Percentiles rank a stretch among this genome's conserved stretches.
Conservation (phyloP, 352 stramenopile species). For the Phytophthora pini region DNA sequence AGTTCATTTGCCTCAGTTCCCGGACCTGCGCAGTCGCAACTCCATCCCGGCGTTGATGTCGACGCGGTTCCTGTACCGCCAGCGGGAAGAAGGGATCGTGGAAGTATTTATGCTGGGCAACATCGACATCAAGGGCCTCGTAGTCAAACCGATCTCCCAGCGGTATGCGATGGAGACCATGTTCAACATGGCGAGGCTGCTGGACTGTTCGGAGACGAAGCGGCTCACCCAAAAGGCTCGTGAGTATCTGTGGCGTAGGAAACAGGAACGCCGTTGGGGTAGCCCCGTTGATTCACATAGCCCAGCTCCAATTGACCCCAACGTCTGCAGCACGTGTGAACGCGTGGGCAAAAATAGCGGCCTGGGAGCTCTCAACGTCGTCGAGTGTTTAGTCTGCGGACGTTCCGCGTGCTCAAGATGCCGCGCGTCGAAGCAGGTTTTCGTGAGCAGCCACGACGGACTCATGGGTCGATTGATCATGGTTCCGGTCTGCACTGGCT, state of each 20-base stretch:
- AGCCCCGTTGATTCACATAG: slow-evolving; percentile 10
- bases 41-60: slow-evolving; percentile 37
- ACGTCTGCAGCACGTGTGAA: slow-evolving; percentile 33
- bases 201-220: slow-evolving; percentile 56
- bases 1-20: slow-evolving; percentile 44
- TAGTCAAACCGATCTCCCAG: slow-evolving; percentile 28
- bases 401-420: slow-evolving; percentile 33
- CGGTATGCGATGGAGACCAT: slow-evolving; percentile 33
- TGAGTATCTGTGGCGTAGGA: slow-evolving; percentile 25
- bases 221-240: slow-evolving; percentile 53
- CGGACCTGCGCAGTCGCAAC: slow-evolving; percentile 39
- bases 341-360: slow-evolving; percentile 21
- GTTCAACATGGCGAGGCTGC: slow-evolving; percentile 38
- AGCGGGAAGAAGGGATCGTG: slow-evolving; percentile 41
- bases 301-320: slow-evolving; percentile 5
- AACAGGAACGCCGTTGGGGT: slow-evolving; percentile 7
- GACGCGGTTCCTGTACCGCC: slow-evolving; percentile 48
- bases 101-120: slow-evolving; percentile 48
- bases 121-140: slow-evolving; percentile 35
- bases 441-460: slow-evolving; percentile 41
- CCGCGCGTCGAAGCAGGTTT: slow-evolving; percentile 45
- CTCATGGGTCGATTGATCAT: slow-evolving; percentile 48
- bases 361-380: slow-evolving; percentile 25
- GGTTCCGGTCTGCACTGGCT: slow-evolving; percentile 45
- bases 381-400: slow-evolving; percentile 39